Conservation (phyloP, 805 yeast genomes). For the Barnettozyma pratensis region DNA sequence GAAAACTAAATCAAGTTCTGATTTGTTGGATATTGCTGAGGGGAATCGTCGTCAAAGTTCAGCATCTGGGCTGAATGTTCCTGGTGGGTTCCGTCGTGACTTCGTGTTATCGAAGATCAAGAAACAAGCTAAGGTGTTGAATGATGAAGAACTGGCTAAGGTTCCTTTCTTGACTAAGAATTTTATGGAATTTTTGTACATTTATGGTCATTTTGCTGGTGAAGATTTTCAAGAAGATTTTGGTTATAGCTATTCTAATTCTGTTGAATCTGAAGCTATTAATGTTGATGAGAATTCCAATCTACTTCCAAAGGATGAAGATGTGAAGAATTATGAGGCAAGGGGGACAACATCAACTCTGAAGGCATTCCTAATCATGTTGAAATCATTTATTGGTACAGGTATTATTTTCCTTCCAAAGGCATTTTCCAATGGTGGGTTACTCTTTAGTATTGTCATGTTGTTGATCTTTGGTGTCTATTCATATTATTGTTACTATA, state of each 20-base stretch:
- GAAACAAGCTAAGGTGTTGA: constrained; percentile 13
- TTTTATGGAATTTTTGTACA: constrained; percentile 69
- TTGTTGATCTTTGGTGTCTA: constrained; percentile 58
- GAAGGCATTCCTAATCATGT: constrained; percentile 65
- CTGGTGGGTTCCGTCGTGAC: constrained; percentile 80
- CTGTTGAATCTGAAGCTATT: constrained; percentile 24
- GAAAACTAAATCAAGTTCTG: constrained; percentile 17
- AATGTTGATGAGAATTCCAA: constrained; percentile 26
- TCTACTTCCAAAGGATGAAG: constrained; percentile 16
- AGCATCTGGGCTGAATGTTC: constrained; percentile 67
- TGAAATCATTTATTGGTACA: constrained; percentile 75
- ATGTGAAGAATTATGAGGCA: constrained; percentile 23
- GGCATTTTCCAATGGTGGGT: constrained; percentile 71
- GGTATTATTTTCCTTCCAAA: constrained; percentile 68
- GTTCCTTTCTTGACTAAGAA: constrained; percentile 59
- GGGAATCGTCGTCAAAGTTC: constrained; percentile 11
- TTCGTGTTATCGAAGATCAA: constrained; percentile 41
- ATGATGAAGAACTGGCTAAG: constrained; percentile 26
- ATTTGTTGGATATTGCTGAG: constrained; percentile 12
- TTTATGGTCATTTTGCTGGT: constrained; percentile 86
- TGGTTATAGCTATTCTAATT: constrained; percentile 32
- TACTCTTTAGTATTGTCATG: constrained; percentile 48
- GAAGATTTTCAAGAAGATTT: constrained; percentile 73
- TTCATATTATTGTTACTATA: constrained; percentile 75
- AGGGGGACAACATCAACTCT: constrained; percentile 66